Conservation (phyloP, 345 rosid genomes). For the Turritis glabra region DNA sequence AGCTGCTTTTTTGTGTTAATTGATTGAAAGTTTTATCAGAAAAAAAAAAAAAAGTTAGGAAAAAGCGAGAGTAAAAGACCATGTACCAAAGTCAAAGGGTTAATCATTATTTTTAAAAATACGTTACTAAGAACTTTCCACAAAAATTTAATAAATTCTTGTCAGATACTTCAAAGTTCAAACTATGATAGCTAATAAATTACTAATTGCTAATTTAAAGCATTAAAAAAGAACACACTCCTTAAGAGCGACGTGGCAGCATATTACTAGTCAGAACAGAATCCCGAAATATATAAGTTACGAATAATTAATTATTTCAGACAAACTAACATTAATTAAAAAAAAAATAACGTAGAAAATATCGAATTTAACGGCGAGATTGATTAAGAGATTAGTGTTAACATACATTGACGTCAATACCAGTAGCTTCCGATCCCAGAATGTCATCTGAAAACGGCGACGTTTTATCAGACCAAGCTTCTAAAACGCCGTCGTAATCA, state of each 20-base stretch:
- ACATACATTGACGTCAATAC: constrained; percentile 74
- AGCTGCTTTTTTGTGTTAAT: not conserved
- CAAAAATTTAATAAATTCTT: constrained; percentile 6
- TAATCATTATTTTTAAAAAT: not conserved
- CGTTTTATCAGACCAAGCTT: constrained; percentile 72
- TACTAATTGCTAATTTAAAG: constrained; percentile 14
- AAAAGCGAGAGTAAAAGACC: not conserved
- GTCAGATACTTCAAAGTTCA: constrained; percentile 29
- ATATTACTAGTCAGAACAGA: not conserved
- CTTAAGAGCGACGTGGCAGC: constrained; percentile 16
- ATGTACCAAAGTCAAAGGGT: constrained; percentile 23
- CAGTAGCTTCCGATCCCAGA: constrained; percentile 46
- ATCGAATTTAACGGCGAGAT: constrained; percentile 35
- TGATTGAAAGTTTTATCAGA: not conserved
- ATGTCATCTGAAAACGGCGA: constrained; percentile 66
- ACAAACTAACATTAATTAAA: constrained; percentile 2
- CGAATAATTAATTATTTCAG: not conserved
- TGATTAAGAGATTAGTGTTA: constrained; percentile 22
- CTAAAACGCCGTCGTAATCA: constrained; percentile 68
- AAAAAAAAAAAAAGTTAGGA: not conserved
- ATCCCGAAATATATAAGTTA: not conserved
- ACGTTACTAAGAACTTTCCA: constrained; percentile 31
- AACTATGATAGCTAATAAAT: constrained; percentile 7
- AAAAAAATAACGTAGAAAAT: not conserved
- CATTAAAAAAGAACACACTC: constrained; percentile 21